Percentiles rank a stretch among this genome's conserved stretches.
phyloP scores from a whole-genome alignment of 148 eudicot species.

The Rhododendron mucronatum region DNA sequence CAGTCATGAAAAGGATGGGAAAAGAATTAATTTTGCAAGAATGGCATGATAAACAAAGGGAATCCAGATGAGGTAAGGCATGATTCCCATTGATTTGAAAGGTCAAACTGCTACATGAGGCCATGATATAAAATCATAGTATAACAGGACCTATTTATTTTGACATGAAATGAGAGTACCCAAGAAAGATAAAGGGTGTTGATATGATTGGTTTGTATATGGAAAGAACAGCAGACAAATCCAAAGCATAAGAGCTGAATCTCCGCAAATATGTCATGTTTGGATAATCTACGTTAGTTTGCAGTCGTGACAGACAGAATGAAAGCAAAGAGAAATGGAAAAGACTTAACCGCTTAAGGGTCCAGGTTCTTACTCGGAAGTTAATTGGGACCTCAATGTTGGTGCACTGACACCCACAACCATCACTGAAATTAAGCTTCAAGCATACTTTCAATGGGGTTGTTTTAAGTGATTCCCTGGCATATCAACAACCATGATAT shows the following conservation, averaged over 20 bases:
- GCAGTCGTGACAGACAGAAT: not conserved
- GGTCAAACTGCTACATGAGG: not conserved
- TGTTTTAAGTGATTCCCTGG: slow-evolving; percentile 40
- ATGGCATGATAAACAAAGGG: not conserved
- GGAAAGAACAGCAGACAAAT: not conserved
- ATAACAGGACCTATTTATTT: not conserved
- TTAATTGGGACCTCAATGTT: slow-evolving; percentile 40
- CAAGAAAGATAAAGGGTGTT: not conserved
- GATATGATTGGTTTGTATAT: not conserved
- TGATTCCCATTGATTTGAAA: not conserved
- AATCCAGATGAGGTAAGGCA: not conserved
- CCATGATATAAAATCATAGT: not conserved
- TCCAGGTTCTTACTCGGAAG: slow-evolving; percentile 32
- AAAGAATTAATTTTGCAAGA: not conserved
- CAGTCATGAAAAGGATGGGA: not conserved
- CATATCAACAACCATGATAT: not conserved
- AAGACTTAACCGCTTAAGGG: not conserved
- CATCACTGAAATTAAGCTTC: slow-evolving; percentile 43
- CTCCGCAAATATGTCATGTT: not conserved
- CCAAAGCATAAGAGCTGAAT: not conserved
- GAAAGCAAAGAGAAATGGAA: not conserved
- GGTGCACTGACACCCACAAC: slow-evolving; percentile 38
- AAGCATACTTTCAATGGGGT: slow-evolving; percentile 32
- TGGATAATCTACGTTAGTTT: not conserved
- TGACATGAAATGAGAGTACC: not conserved